These are phyloP conservation scores for Pestalotiopsis sp. DNA, from an alignment of 2,329 filamentous ascomycete species.

Conservation along the genomic window DNA sequence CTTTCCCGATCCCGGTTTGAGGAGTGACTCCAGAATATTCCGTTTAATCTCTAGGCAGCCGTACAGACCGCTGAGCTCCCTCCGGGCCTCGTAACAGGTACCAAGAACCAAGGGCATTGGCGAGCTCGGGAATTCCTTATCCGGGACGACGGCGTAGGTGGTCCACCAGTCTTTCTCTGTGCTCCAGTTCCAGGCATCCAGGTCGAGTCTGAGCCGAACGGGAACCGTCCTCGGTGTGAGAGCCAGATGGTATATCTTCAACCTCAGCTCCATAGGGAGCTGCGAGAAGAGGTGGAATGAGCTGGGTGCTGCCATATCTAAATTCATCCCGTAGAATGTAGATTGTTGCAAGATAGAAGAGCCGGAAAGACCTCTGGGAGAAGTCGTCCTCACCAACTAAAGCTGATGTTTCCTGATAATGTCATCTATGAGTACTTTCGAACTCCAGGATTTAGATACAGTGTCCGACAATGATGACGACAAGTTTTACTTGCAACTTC, in stretches of 20 bases:
- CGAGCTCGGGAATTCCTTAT: not conserved
- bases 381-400: too few species aligned
- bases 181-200: constrained; percentile 13
- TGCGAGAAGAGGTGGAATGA: constrained; percentile 10
- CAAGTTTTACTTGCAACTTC: too few species aligned
- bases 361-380: too few species aligned
- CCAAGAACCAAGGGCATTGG: constrained; percentile 1
- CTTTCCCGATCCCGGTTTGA: not conserved
- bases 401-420: too few species aligned
- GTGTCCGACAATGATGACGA: too few species aligned
- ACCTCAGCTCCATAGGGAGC: constrained; percentile 9
- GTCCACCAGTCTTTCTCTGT: constrained; percentile 13
- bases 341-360: too few species aligned
- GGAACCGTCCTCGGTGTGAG: constrained; percentile 11
- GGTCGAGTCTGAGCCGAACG: constrained; percentile 12
- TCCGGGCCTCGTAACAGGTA: constrained; percentile 9
- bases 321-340: too few species aligned
- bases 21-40: not conserved
- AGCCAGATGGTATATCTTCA: constrained; percentile 13
- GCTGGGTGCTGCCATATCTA: not conserved
- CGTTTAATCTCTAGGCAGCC: not conserved
- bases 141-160: constrained; percentile 1
- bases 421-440: too few species aligned
- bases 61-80: not conserved
- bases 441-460: too few species aligned